A percentile compares a stretch with the other conserved stretches of the same genome.
These are phyloP conservation scores for Phylloboletellus chloephorus DNA, from an alignment of 1,284 basidiomycete genomes.

Conservation along the genomic window DNA sequence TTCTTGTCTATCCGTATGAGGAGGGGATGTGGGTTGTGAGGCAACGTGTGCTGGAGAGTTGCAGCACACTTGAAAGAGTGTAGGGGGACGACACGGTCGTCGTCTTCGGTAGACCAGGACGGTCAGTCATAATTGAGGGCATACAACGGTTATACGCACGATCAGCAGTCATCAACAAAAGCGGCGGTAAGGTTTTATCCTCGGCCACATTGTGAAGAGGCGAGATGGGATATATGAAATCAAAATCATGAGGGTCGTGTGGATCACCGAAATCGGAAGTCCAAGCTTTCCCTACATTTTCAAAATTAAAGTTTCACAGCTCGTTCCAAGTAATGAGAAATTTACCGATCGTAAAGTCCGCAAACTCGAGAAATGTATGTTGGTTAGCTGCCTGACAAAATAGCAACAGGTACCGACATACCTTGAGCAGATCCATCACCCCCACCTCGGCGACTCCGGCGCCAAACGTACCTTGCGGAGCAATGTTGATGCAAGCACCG, in stretches of 20 bases:
- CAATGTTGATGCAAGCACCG: constrained; percentile 75
- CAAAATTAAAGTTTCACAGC: constrained; percentile 8
- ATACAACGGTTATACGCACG: constrained; percentile 43
- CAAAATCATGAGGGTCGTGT: constrained; percentile 68
- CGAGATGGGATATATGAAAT: constrained; percentile 75
- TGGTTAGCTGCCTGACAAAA: neutral
- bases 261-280: constrained; percentile 80
- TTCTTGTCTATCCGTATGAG: constrained; percentile 74
- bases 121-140: constrained; percentile 3
- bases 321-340: neutral
- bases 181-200: constrained; percentile 59
- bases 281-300: constrained; percentile 64
- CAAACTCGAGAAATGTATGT: constrained; percentile 44
- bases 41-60: constrained; percentile 59
- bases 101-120: constrained; percentile 44
- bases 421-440: constrained; percentile 78
- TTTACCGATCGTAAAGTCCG: constrained; percentile 70
- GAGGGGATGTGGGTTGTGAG: constrained; percentile 64
- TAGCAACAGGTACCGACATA: constrained; percentile 23
- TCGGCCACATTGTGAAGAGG: constrained; percentile 70
- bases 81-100: constrained; percentile 77
- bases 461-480: constrained; percentile 72
- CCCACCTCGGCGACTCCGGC: constrained; percentile 79
- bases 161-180: constrained; percentile 70
- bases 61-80: constrained; percentile 81